Base-by-base conservation (phyloP, 805 yeast species). In the Maudiozyma serrabonitensis region DNA sequence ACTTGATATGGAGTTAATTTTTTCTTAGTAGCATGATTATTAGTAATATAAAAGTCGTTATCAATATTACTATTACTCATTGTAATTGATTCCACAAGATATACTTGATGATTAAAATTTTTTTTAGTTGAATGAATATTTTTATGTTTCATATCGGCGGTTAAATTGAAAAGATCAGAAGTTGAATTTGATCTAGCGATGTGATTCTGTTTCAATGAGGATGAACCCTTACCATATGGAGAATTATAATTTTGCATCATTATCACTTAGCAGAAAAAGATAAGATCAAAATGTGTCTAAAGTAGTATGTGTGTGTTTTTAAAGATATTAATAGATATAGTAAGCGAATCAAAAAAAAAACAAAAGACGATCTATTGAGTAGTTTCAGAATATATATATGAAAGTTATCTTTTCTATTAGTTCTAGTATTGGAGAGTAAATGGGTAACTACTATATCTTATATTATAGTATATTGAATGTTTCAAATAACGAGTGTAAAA, bases 1-100 rank as follows among this genome's bases (percentile, higher is more conserved):
- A 56, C 35, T 45, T 64, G 64, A 47, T 56, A 62, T n/a, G 66
- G 63, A 4, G 67, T 59, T 39, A 65, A 37, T 19, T 50, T 43
- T 39, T 45, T 42, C 6, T 31, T 18, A 11, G 35, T 9, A 13
- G 45, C 35, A n/a, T 42, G 37, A 18, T 31, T n/a, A 3, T 32
- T 39, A 15, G 49, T 39, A n/a, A 49, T 41, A 18, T n/a, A 23
- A 37, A 47, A 25, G 9, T 46, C 31, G 5, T 28, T 41, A 28
- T 41, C 26, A 18, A 37, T 21, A 35, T 35, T 19, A 18, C 8
- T 19, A 18, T 13, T 13, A 18, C 26, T 46, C 45, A 16, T 21
- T 23, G n/a, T 15, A 16, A 23, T 23, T 44, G 44, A 38, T 28
- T 28, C 18, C 40, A 40, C n/a, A 35, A 15, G 38, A 34, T 34